Conservation (phyloP, 305 asterid genomes). For the Salvia sclarea region DNA sequence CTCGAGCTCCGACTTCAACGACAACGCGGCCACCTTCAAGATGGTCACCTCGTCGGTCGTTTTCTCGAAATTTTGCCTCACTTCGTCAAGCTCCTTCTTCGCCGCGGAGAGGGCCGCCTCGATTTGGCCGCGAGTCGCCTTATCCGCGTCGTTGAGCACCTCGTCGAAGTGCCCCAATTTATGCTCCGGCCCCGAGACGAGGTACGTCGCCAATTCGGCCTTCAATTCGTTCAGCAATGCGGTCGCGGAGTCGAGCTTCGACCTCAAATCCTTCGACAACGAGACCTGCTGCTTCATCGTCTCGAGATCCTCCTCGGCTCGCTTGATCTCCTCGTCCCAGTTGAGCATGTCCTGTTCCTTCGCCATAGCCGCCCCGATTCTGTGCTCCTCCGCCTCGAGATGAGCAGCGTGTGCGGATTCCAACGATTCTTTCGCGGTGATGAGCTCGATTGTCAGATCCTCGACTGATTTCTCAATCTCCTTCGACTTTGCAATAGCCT, state of each 20-base stretch:
- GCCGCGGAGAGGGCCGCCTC: constrained; percentile 61
- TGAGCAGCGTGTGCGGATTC: constrained; percentile 92
- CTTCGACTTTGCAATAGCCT: constrained; percentile 59
- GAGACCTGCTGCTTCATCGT: constrained; percentile 50
- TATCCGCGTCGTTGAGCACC: constrained; percentile 41
- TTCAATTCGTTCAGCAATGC: constrained; percentile 63
- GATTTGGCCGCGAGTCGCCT: constrained; percentile 54
- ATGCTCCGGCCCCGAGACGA: constrained; percentile 55
- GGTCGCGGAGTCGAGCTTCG: constrained; percentile 60
- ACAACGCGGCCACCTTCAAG: constrained; percentile 71
- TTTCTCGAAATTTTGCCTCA: constrained; percentile 64
- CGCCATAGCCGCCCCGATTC: constrained; percentile 81
- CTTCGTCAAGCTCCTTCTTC: constrained; percentile 80
- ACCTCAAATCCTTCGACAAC: constrained; percentile 60
- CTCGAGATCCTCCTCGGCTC: constrained; percentile 72
- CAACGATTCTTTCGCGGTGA: constrained; percentile 69
- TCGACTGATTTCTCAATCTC: constrained; percentile 83
- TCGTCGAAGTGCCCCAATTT: constrained; percentile 38
- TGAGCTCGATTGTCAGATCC: constrained; percentile 83
- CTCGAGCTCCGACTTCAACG: constrained; percentile 71
- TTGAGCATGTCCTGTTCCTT: constrained; percentile 75
- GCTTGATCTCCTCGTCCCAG: constrained; percentile 83
- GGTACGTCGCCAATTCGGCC: constrained; percentile 77
- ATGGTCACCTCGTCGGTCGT: constrained; percentile 51
- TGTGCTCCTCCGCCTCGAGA: constrained; percentile 88